Conservation (phyloP, 345 rosid species). For the Boechera stricta region DNA sequence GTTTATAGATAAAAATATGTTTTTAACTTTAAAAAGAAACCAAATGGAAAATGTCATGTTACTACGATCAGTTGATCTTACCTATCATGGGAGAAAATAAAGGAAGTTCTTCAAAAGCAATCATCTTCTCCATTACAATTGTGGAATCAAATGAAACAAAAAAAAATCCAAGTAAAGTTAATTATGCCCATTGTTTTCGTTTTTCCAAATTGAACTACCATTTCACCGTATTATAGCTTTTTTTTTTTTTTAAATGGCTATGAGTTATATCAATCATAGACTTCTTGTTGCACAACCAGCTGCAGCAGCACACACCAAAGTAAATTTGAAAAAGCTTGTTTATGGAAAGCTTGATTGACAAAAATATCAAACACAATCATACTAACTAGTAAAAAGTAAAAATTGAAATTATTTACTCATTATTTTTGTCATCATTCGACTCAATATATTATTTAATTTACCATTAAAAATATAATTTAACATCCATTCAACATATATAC, state of each 20-base stretch:
- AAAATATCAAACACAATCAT: too few species aligned
- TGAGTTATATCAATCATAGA: not conserved
- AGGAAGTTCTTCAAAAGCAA: conserved; percentile 33
- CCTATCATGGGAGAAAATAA: conserved; percentile 33
- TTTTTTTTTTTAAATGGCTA: not conserved
- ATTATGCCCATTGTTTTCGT: not conserved
- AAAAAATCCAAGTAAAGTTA: not conserved
- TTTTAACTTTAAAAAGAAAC: conserved; percentile 15
- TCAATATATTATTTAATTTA: too few species aligned
- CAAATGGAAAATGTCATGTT: conserved; percentile 32
- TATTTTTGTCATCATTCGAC: too few species aligned
- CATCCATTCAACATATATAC: too few species aligned
- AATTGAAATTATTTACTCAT: too few species aligned
- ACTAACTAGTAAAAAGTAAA: too few species aligned
- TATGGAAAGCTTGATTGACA: too few species aligned
- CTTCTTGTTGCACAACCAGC: too few species aligned
- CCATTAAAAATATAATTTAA: too few species aligned
- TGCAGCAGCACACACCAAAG: too few species aligned
- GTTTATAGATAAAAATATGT: conserved; percentile 4
- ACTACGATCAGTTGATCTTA: conserved; percentile 39
- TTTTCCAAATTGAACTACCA: conserved; percentile 1
- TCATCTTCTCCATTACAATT: conserved; percentile 35
- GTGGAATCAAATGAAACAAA: conserved; percentile 24
- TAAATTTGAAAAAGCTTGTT: too few species aligned
- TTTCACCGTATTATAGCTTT: not conserved